A percentile compares a stretch with the other conserved stretches of the same genome.
Evolutionary conservation across 495 filamentous ascomycete species (phyloP).

Genomic region (Aspergillus affinis): DNA sequence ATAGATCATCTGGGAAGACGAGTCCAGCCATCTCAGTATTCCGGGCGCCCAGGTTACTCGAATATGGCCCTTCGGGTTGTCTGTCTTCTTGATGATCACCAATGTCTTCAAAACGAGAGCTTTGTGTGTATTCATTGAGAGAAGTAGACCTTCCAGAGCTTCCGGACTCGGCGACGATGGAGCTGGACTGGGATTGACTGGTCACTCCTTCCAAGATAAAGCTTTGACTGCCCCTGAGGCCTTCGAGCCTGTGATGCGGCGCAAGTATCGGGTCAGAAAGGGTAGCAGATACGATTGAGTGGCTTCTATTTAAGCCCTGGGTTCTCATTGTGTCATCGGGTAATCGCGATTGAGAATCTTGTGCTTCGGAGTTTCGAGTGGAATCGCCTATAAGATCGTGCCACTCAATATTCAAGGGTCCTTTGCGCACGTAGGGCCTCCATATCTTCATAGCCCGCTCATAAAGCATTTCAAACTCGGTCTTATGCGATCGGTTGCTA

Average conservation of each 20-base stretch:
- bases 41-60: too few relatives aligned
- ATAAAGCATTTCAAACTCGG: constrained; percentile 49
- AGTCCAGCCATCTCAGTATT: too few relatives aligned
- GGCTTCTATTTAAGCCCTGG: not conserved
- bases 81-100: not conserved
- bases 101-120: not conserved
- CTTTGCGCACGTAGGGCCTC: constrained; percentile 31
- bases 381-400: not conserved
- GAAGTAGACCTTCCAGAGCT: not conserved
- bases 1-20: not conserved
- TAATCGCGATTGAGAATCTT: not conserved
- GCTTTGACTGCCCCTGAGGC: constrained; percentile 7
- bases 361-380: not conserved
- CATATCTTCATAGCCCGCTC: constrained; percentile 47
- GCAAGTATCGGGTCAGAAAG: constrained; percentile 17
- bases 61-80: too few relatives aligned
- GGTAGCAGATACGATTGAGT: constrained; percentile 4
- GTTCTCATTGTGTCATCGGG: not conserved
- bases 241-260: constrained; percentile 11
- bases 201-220: not conserved
- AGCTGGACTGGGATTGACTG: not conserved
- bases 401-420: constrained; percentile 16
- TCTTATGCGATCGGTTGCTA: constrained; percentile 36
- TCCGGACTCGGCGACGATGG: not conserved
- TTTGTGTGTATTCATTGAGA: not conserved